phyloP scores from a whole-genome alignment of 176 grass and related monocot genomes.

The Zea mays region Zm-B73-REFERENCE-NAM-5.0 NC_050097.1:23914501-23915000 shows the following conservation, averaged over 20 bases:
- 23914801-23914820: slow-evolving; percentile 74
- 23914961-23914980: slow-evolving; percentile 99
- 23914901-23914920: slow-evolving; percentile 81
- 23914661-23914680: slow-evolving; percentile 98
- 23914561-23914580: slow-evolving; percentile 99
- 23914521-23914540: slow-evolving; percentile 62
- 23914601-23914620: slow-evolving; percentile 96
- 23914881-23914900: slow-evolving; percentile 99
- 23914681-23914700: slow-evolving; percentile 91
- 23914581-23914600: slow-evolving; percentile 89
- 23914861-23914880: slow-evolving; percentile 97
- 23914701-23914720: slow-evolving; percentile 99
- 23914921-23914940: slow-evolving; percentile 97
- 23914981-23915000: slow-evolving; percentile 99
- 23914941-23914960: slow-evolving; percentile 98
- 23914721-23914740: slow-evolving; percentile 72
- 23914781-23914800: slow-evolving; percentile 93
- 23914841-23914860: slow-evolving; percentile 99
- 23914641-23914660: slow-evolving; percentile 93
- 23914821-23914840: slow-evolving; percentile 98
- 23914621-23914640: slow-evolving; percentile 74
- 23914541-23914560: slow-evolving; percentile 91
- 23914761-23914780: slow-evolving; percentile 94
- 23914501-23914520: slow-evolving; percentile 69
- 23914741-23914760: slow-evolving; percentile 95